phyloP scores from a whole-genome alignment of 2,329 filamentous ascomycete genomes.

The Fusarium sp. region DNA sequence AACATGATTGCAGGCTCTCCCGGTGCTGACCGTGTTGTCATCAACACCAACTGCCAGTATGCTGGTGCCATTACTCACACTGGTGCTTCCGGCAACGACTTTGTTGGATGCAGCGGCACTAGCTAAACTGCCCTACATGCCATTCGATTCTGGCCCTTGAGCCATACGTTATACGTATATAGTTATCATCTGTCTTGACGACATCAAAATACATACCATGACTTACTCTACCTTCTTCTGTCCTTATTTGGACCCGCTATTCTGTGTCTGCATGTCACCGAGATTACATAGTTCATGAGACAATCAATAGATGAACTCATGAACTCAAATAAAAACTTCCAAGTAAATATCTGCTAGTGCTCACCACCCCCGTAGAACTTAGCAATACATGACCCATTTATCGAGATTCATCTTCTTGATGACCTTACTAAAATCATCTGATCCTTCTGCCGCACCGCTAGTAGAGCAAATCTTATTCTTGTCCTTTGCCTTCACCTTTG shows the following conservation, averaged over 20 bases:
- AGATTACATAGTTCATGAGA: too few species aligned
- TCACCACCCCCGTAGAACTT: fast-evolving
- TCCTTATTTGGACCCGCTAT: fast-evolving
- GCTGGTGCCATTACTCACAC: conserved; percentile 76
- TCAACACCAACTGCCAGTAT: conserved; percentile 64
- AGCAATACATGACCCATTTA: conserved; percentile 56
- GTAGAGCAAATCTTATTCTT: conserved; percentile 54
- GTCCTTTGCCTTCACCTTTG: conserved; percentile 45
- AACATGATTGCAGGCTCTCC: conserved; percentile 51
- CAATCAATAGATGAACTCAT: background rate
- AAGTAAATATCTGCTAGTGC: background rate
- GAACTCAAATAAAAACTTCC: background rate
- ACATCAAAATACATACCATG: background rate
- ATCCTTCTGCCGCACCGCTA: conserved; percentile 46
- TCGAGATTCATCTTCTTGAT: conserved; percentile 71
- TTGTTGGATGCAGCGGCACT: conserved; percentile 66
- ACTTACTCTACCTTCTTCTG: background rate
- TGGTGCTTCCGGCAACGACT: conserved; percentile 73
- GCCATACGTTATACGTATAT: background rate
- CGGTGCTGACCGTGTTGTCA: conserved; percentile 73
- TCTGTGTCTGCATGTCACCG: fast-evolving
- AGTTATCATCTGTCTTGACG: background rate
- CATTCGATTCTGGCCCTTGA: background rate
- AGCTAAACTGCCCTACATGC: background rate
- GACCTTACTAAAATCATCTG: conserved; percentile 67